Evolutionary conservation across 2,329 filamentous ascomycete species (phyloP), one percentile per base, ranked within the genome.

Genomic region (Clonostachys solani): DNA sequence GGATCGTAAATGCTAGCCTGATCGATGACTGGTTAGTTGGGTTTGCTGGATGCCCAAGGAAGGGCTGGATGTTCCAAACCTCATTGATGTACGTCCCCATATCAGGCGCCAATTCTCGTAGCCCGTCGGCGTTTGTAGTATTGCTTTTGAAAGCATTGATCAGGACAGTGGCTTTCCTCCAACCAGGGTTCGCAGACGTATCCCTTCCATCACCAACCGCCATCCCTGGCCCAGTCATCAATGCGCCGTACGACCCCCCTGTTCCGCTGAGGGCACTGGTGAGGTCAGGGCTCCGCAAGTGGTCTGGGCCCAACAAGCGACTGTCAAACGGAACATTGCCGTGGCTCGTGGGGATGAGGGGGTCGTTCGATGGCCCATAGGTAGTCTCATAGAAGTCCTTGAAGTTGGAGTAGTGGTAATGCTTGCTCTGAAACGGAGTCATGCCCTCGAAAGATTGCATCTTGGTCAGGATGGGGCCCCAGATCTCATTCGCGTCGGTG

Each of bases 171-270:
- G 23, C 23, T 10, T 64, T 62, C 15, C 74, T 61, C 73, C 73
- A 78, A 1, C 72, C 73, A 1, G 72, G 73, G 45, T 68, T 67
- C 15, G 66, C 57, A 6, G 68, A 29, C 4, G 23, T 29, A 10
- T 29, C 23, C 23, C 10, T 29, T 29, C 23, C 23, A 29, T 29
- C 23, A 29, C 23, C 23, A 29, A 29, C 23, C 3, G 9, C 23
- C 23, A 29, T 29, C 23, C 23, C 23, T 29, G 23, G 23, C 23
- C 23, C 23, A 29, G 23, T 4, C 9, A 29, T 29, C 23, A 29
- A 10, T 10, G 10, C 62, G 17, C 66, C 69, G 38, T 59, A 56
- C 7, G 60, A 46, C 2, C 19, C 54, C 50, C 52, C 54, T 54
- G 50, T 56, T 56, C 13, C 57, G 55, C 19, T 60, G 60, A 2